Percentiles rank a stretch among this genome's conserved stretches.
phyloP scores from a whole-genome alignment of 306 rosid species.

The Macrotyloma uniflorum region DNA sequence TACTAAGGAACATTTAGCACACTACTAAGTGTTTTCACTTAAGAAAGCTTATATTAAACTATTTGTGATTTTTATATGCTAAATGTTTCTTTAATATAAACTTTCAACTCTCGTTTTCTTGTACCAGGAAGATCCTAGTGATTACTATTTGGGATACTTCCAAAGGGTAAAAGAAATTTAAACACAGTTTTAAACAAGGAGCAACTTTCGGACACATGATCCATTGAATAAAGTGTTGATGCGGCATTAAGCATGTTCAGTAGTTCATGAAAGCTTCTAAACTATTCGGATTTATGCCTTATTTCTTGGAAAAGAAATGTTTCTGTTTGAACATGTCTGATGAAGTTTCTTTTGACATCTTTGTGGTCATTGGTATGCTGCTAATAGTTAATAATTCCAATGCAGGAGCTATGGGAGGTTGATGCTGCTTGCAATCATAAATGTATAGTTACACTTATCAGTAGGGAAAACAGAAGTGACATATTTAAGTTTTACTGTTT shows the following conservation, averaged over 20 bases:
- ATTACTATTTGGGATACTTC: not conserved
- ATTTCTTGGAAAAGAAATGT: not conserved
- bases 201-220: not conserved
- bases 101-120: not conserved
- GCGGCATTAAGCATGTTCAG: not conserved
- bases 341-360: not conserved
- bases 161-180: not conserved
- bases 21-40: not conserved
- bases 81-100: not conserved
- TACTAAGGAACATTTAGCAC: not conserved
- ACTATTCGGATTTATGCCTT: not conserved
- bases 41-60: not conserved
- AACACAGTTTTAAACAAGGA: not conserved
- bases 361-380: not conserved
- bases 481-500: not conserved
- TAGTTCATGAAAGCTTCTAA: not conserved
- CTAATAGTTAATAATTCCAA: slow-evolving; percentile 19
- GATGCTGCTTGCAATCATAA: slow-evolving; percentile 13
- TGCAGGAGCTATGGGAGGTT: slow-evolving; percentile 45
- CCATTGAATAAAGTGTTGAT: not conserved
- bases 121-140: not conserved
- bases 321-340: not conserved
- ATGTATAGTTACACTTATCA: not conserved
- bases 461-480: not conserved
- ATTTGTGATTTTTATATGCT: not conserved